These are phyloP conservation scores for Eucalyptus curtisii DNA, from an alignment of 345 rosid genomes.

Conservation along the genomic window DNA sequence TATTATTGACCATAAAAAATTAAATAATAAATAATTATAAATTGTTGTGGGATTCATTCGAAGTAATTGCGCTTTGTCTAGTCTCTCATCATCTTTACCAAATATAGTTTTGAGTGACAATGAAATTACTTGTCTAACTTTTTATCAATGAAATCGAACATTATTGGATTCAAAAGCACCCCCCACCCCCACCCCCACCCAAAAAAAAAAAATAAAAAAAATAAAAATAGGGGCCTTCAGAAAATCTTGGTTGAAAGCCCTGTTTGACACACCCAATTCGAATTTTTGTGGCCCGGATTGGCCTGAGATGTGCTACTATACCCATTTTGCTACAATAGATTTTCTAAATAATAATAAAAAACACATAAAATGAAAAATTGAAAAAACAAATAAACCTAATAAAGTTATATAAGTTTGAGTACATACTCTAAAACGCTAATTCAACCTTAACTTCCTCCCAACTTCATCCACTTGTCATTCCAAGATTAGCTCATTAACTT, in stretches of 20 bases:
- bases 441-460: neutral
- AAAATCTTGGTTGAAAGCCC: neutral
- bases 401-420: neutral
- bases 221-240: neutral
- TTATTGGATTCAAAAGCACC: neutral
- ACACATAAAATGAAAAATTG: neutral
- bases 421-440: neutral
- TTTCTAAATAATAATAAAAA: neutral
- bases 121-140: neutral
- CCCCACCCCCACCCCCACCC: neutral
- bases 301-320: neutral
- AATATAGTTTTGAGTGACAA: neutral
- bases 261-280: neutral
- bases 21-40: no score
- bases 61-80: rapidly evolving
- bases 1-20: no score
- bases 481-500: neutral
- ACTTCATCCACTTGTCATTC: neutral
- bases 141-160: neutral
- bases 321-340: neutral
- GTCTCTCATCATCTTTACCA: neutral
- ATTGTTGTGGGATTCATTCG: rapidly evolving
- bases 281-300: neutral
- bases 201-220: no score
- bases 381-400: neutral